Conservation (phyloP, 2,329 filamentous ascomycete species). For the Calonectria multiphialidica region DNA sequence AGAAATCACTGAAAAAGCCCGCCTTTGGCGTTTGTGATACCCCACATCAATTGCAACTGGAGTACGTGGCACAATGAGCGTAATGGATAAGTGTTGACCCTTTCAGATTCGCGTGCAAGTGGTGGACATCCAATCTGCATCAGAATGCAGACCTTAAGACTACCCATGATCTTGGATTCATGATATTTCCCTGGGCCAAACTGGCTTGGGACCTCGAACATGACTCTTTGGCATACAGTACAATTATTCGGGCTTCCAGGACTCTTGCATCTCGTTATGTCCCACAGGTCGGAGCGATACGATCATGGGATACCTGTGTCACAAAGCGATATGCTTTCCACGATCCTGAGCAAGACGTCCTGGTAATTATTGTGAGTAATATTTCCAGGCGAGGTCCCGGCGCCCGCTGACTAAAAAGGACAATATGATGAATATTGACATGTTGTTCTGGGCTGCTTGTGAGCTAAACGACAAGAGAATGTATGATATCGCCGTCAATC, state of each 20-base stretch:
- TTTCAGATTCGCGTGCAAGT: slow-evolving; percentile 48
- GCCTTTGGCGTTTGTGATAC: background rate
- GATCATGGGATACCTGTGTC: slow-evolving; percentile 58
- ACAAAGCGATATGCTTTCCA: slow-evolving; percentile 53
- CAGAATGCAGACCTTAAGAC: slow-evolving; percentile 47
- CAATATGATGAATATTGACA: slow-evolving; percentile 56
- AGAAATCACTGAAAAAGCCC: background rate
- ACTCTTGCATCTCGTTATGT: slow-evolving; percentile 53
- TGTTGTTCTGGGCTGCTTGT: slow-evolving; percentile 55
- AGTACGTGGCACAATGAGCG: slow-evolving; percentile 23
- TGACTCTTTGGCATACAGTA: slow-evolving; percentile 50
- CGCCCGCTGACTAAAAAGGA: slow-evolving; percentile 38
- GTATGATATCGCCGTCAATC: slow-evolving; percentile 50
- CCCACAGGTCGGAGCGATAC: slow-evolving; percentile 48
- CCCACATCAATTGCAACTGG: slow-evolving; percentile 42
- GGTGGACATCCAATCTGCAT: slow-evolving; percentile 56
- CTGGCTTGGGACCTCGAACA: slow-evolving; percentile 53
- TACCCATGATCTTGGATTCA: slow-evolving; percentile 60
- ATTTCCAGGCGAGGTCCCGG: too few species aligned
- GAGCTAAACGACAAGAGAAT: slow-evolving; percentile 47
- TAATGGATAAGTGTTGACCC: background rate
- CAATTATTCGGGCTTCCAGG: slow-evolving; percentile 48
- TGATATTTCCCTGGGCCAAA: slow-evolving; percentile 54
- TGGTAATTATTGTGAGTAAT: slow-evolving; percentile 54
- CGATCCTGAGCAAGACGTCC: slow-evolving; percentile 51